Conservation (phyloP, 805 yeast genomes). For the Wickerhamomyces subpelliculosus region DNA sequence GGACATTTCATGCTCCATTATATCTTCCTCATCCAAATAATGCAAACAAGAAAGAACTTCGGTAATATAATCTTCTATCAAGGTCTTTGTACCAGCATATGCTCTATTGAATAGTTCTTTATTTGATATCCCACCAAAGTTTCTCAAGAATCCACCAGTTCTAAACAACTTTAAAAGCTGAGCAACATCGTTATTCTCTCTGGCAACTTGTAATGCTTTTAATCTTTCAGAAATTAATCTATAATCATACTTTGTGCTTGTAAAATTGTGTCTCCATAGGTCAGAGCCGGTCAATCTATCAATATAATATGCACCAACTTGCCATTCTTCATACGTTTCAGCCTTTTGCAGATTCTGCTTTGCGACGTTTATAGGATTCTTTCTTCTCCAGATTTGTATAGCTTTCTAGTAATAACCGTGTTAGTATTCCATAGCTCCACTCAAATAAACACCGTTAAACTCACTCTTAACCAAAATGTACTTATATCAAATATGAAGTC, state of each 20-base stretch:
- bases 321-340: slow-evolving; percentile 67
- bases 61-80: slow-evolving; percentile 80
- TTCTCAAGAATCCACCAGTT: slow-evolving; percentile 73
- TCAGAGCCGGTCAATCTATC: slow-evolving; percentile 49
- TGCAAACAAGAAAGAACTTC: slow-evolving; percentile 68
- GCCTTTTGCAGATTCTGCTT: slow-evolving; percentile 44
- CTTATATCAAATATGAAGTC: slow-evolving; percentile 35
- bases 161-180: slow-evolving; percentile 60
- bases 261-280: slow-evolving; percentile 77
- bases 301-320: slow-evolving; percentile 38
- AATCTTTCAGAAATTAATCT: slow-evolving; percentile 70
- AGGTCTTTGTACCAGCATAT: slow-evolving; percentile 79
- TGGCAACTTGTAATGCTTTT: slow-evolving; percentile 52
- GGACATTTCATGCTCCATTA: slow-evolving; percentile 24
- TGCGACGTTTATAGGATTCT: slow-evolving; percentile 40
- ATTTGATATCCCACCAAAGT: slow-evolving; percentile 86
- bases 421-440: slow-evolving; percentile 15
- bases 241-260: slow-evolving; percentile 78
- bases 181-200: slow-evolving; percentile 47
- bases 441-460: background rate
- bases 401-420: slow-evolving; percentile 6
- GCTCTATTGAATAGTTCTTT: slow-evolving; percentile 73
- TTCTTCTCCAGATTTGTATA: slow-evolving; percentile 19
- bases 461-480: slow-evolving; percentile 31
- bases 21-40: slow-evolving; percentile 37